These are phyloP conservation scores for Kalanchoe fedtschenkoi DNA, from an alignment of 164 flowering plant species.

Conservation along the genomic window DNA sequence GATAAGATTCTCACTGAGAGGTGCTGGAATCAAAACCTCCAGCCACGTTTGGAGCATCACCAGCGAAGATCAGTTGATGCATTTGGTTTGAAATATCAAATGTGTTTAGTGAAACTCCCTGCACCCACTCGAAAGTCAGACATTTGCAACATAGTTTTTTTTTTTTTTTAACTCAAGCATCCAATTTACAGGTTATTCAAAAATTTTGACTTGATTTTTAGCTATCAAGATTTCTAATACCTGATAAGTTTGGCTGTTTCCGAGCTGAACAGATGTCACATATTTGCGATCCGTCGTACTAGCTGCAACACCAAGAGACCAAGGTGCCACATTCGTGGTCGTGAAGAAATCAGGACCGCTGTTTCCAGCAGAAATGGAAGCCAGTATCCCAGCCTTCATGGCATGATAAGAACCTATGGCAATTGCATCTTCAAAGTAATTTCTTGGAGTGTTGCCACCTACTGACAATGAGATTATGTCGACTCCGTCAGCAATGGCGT, in stretches of 20 bases:
- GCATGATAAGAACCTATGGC: constrained; percentile 30
- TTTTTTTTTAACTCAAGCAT: no score
- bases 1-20: constrained; percentile 16
- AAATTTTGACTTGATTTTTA: neutral
- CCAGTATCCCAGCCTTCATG: constrained; percentile 22
- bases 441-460: neutral
- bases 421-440: constrained; percentile 17
- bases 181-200: neutral
- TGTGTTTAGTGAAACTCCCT: constrained; percentile 25
- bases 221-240: constrained; percentile 11
- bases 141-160: neutral
- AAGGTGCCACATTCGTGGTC: constrained; percentile 23
- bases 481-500: constrained; percentile 39
- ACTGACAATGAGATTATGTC: constrained; percentile 34
- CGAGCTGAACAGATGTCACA: constrained; percentile 15
- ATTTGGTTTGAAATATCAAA: constrained; percentile 8
- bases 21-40: neutral
- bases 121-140: neutral
- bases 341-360: constrained; percentile 15
- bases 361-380: constrained; percentile 26
- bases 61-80: constrained; percentile 21
- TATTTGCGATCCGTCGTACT: constrained; percentile 24
- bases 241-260: constrained; percentile 18
- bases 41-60: constrained; percentile 17
- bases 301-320: constrained; percentile 36